Percentiles rank a stretch among this genome's conserved stretches.
Evolutionary conservation across 2,329 filamentous ascomycete species (phyloP).

Genomic region (Cercospora sp.): DNA sequence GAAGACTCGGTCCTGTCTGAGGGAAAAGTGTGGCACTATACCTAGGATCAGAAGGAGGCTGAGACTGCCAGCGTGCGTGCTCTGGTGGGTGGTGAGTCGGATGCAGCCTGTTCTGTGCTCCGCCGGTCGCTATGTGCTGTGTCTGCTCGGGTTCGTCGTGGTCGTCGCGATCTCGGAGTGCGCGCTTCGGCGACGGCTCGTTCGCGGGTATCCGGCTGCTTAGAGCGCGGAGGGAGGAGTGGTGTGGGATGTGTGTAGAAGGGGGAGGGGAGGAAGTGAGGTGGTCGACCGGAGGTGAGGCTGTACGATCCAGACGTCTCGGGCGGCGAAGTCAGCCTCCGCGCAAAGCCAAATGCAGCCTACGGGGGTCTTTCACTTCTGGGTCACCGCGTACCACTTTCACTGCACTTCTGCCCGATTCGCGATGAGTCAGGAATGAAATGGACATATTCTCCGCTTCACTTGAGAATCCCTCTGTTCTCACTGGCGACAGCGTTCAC

Average conservation of each 20-base stretch:
- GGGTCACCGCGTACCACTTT: not conserved
- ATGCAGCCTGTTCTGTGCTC: conserved; percentile 14
- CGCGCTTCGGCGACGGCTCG: conserved; percentile 13
- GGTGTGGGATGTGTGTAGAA: not conserved
- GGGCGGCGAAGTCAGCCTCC: conserved; percentile 4
- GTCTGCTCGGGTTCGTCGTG: conserved; percentile 6
- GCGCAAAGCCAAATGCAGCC: conserved; percentile 4
- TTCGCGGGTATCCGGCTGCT: conserved; percentile 18
- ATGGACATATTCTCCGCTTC: not conserved
- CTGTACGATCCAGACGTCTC: not conserved
- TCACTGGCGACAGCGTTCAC: not conserved
- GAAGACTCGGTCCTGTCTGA: not conserved
- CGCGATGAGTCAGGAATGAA: not conserved
- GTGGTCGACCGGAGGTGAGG: conserved; percentile 6
- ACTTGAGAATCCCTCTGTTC: not conserved
- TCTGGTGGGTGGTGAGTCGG: conserved; percentile 12
- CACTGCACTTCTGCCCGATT: not conserved
- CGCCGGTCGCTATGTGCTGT: conserved; percentile 2
- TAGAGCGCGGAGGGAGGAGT: conserved; percentile 15
- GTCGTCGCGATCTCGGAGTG: conserved; percentile 9
- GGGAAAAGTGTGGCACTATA: conserved; percentile 1
- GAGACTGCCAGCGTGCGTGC: conserved; percentile 23
- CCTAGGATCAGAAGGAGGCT: conserved; percentile 23
- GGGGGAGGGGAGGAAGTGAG: not conserved
- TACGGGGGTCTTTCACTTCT: not conserved